Evolutionary conservation across 108 stramenopile genomes (phyloP).

Genomic region (Bacterosira constricta): DNA sequence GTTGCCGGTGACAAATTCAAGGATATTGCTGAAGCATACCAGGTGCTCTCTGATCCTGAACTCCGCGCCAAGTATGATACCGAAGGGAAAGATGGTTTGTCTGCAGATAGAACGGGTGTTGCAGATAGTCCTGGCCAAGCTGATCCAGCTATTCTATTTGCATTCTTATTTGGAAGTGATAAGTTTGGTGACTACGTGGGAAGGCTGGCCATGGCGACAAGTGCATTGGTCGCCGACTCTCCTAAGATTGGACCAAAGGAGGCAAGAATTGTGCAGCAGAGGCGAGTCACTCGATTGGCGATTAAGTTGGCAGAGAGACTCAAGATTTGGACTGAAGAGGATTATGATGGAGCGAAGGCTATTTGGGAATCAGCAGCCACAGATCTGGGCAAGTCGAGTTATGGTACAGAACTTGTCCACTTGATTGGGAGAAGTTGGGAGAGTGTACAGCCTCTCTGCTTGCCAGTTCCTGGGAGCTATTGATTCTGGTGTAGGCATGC

Average conservation of each 20-base stretch:
- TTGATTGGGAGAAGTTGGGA: slow-evolving; percentile 59
- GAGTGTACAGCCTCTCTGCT: slow-evolving; percentile 66
- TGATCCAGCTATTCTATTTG: slow-evolving; percentile 72
- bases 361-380: slow-evolving; percentile 56
- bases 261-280: slow-evolving; percentile 58
- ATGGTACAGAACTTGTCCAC: slow-evolving; percentile 66
- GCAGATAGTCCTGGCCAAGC: slow-evolving; percentile 20
- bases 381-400: slow-evolving; percentile 57
- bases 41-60: slow-evolving; percentile 76
- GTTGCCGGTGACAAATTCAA: slow-evolving; percentile 82
- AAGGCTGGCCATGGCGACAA: slow-evolving; percentile 66
- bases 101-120: slow-evolving; percentile 63
- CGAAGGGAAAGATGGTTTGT: slow-evolving; percentile 57
- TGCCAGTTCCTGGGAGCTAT: slow-evolving; percentile 66
- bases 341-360: slow-evolving; percentile 52
- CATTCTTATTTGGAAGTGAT: slow-evolving; percentile 79
- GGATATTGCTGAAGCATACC: slow-evolving; percentile 80
- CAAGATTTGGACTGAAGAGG: slow-evolving; percentile 54
- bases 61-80: slow-evolving; percentile 67
- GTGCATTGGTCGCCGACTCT: slow-evolving; percentile 69
- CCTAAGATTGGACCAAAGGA: slow-evolving; percentile 52
- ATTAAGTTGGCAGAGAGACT: slow-evolving; percentile 65
- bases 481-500: slow-evolving; percentile 77
- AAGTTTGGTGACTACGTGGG: slow-evolving; percentile 74
- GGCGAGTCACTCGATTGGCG: slow-evolving; percentile 67